A percentile compares a stretch with the other conserved stretches of the same genome.
phyloP scores from a whole-genome alignment of 306 rosid species.

The Lathyrus oleraceus region DNA sequence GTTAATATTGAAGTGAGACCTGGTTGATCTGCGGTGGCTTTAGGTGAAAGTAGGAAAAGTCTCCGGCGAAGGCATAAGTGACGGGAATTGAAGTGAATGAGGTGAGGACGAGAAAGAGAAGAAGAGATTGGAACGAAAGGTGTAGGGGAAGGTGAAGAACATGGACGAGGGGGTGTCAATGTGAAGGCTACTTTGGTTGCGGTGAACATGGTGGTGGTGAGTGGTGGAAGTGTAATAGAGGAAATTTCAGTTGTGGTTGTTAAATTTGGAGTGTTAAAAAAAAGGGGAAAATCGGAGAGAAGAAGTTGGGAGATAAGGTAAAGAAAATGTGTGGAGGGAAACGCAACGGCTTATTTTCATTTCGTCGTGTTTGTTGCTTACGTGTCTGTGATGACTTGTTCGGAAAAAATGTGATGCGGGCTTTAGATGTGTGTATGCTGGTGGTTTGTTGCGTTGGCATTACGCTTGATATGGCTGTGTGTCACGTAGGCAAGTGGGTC shows the following conservation, averaged over 20 bases:
- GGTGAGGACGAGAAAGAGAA: slow-evolving; percentile 40
- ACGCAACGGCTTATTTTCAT: slow-evolving; percentile 44
- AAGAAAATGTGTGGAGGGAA: slow-evolving; percentile 70
- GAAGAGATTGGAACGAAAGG: slow-evolving; percentile 52
- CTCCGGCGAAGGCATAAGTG: slow-evolving; percentile 52
- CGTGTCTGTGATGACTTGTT: slow-evolving; percentile 20
- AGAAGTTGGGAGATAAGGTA: slow-evolving; percentile 63
- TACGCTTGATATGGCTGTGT: not conserved
- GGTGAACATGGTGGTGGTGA: slow-evolving; percentile 35
- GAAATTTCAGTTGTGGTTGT: not conserved
- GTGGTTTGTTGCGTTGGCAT: slow-evolving; percentile 33
- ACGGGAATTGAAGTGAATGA: slow-evolving; percentile 58
- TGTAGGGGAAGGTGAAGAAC: slow-evolving; percentile 43
- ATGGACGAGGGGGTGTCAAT: slow-evolving; percentile 48
- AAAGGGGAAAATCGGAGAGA: slow-evolving; percentile 29
- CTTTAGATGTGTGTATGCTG: too few relatives aligned
- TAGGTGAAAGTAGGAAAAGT: slow-evolving; percentile 48
- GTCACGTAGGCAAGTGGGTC: slow-evolving; percentile 12
- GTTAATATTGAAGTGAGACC: slow-evolving; percentile 40
- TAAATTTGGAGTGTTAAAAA: slow-evolving; percentile 50
- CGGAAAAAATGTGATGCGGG: not conserved
- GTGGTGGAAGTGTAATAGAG: slow-evolving; percentile 14
- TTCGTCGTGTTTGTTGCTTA: slow-evolving; percentile 30
- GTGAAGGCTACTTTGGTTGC: slow-evolving; percentile 65
- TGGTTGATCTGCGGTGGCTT: slow-evolving; percentile 81